Percentiles rank a stretch among this genome's conserved stretches.
These are phyloP conservation scores for Fusarium torreyae DNA, from an alignment of 2,329 filamentous ascomycete species.

Conservation along the genomic window DNA sequence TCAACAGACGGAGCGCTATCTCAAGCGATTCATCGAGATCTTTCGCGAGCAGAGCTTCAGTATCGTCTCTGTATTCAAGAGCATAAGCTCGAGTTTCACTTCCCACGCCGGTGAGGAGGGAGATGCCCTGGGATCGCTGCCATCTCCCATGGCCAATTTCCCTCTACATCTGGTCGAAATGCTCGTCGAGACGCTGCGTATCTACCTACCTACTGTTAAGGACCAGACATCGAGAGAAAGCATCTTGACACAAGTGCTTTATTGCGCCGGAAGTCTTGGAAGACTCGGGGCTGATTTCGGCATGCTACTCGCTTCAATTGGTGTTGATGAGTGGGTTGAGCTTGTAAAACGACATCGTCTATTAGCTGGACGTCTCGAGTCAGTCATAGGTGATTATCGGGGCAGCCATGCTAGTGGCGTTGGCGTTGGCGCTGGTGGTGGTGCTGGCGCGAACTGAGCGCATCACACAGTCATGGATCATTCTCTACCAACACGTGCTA, in stretches of 20 bases:
- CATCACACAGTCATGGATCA: constrained; percentile 12
- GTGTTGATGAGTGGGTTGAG: constrained; percentile 84
- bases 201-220: constrained; percentile 85
- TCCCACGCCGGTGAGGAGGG: constrained; percentile 31
- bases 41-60: constrained; percentile 98
- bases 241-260: constrained; percentile 91
- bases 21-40: constrained; percentile 97
- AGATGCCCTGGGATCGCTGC: constrained; percentile 70
- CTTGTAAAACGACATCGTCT: constrained; percentile 90
- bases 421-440: constrained; percentile 4
- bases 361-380: constrained; percentile 83
- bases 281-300: constrained; percentile 94
- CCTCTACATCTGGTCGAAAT: constrained; percentile 86
- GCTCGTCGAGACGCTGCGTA: constrained; percentile 80
- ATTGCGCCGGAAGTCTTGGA: constrained; percentile 92
- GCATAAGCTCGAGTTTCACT: constrained; percentile 71
- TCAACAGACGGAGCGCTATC: constrained; percentile 92
- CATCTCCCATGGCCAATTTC: constrained; percentile 86
- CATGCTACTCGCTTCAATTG: constrained; percentile 78
- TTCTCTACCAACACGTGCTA: constrained; percentile 40
- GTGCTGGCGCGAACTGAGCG: constrained; percentile 18
- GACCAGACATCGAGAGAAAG: constrained; percentile 88
- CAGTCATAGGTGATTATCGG: constrained; percentile 71
- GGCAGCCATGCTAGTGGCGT: constrained; percentile 35
- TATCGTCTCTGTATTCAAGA: constrained; percentile 94